Evolutionary conservation across 164 flowering plant species (phyloP).

Genomic region (Macadamia tetraphylla): DNA sequence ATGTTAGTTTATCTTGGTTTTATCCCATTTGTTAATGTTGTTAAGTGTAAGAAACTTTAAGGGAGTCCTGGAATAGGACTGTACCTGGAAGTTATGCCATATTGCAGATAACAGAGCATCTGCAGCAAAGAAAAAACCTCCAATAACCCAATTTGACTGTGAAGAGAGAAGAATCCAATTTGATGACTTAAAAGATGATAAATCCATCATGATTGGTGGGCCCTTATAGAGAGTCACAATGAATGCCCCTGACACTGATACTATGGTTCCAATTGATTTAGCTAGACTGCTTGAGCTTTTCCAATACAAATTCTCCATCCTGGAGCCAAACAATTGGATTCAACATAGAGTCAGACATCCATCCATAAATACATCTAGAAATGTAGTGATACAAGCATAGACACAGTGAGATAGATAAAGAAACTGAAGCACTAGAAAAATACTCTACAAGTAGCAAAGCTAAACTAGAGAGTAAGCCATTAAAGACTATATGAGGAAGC

Average conservation of each 20-base stretch:
- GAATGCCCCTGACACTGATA: slow-evolving; percentile 45
- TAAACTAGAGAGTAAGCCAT: too few relatives aligned
- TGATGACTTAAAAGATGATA: slow-evolving; percentile 1
- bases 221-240: slow-evolving; percentile 46
- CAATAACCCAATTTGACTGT: slow-evolving; percentile 38
- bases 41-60: background rate
- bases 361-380: too few relatives aligned
- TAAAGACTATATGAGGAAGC: too few relatives aligned
- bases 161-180: slow-evolving; percentile 1
- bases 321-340: slow-evolving; percentile 1
- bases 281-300: slow-evolving; percentile 30
- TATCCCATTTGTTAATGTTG: background rate
- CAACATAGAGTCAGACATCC: background rate
- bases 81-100: slow-evolving; percentile 27
- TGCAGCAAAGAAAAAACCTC: slow-evolving; percentile 34
- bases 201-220: slow-evolving; percentile 16
- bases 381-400: too few relatives aligned
- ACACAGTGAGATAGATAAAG: too few relatives aligned
- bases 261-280: slow-evolving; percentile 37
- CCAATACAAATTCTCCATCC: slow-evolving; percentile 45
- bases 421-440: too few relatives aligned
- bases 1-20: background rate
- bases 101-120: slow-evolving; percentile 21
- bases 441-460: too few relatives aligned
- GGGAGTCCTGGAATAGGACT: background rate